A percentile compares a stretch with the other conserved stretches of the same genome.
These are phyloP conservation scores for Xylaria sp. DNA, from an alignment of 2,329 filamentous ascomycete species.

Conservation along the genomic window DNA sequence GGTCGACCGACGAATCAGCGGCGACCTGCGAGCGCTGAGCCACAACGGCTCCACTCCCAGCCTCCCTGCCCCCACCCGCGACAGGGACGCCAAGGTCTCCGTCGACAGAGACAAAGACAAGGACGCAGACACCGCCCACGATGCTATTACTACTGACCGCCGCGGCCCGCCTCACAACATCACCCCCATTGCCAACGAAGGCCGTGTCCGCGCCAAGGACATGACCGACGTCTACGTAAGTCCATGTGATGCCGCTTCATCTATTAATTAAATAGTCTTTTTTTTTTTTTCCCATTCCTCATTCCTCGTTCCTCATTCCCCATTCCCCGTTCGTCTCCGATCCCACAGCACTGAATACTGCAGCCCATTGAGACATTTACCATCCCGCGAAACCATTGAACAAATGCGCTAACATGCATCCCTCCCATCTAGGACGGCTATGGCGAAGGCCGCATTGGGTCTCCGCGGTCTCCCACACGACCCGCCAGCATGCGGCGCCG, in stretches of 20 bases:
- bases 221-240: constrained; percentile 96
- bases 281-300: not conserved
- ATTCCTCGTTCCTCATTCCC: not conserved
- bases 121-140: constrained; percentile 42
- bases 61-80: constrained; percentile 29
- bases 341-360: constrained; percentile 2
- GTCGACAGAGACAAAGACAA: not conserved
- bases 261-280: too few relatives aligned
- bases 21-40: constrained; percentile 75
- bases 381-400: too few relatives aligned
- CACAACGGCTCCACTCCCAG: constrained; percentile 53
- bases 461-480: constrained; percentile 89
- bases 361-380: too few relatives aligned
- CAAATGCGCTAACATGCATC: constrained; percentile 11
- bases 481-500: constrained; percentile 95
- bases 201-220: constrained; percentile 80
- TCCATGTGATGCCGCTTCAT: constrained; percentile 39
- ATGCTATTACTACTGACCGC: constrained; percentile 41
- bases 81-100: constrained; percentile 4
- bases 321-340: not conserved
- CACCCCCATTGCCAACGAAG: constrained; percentile 83
- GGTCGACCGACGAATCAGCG: constrained; percentile 70
- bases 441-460: constrained; percentile 85
- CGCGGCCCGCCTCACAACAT: constrained; percentile 37
- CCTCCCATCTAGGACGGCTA: constrained; percentile 75